These are phyloP conservation scores for Botrytis fabae DNA, from an alignment of 2,329 filamentous ascomycete species.

Conservation along the genomic window DNA sequence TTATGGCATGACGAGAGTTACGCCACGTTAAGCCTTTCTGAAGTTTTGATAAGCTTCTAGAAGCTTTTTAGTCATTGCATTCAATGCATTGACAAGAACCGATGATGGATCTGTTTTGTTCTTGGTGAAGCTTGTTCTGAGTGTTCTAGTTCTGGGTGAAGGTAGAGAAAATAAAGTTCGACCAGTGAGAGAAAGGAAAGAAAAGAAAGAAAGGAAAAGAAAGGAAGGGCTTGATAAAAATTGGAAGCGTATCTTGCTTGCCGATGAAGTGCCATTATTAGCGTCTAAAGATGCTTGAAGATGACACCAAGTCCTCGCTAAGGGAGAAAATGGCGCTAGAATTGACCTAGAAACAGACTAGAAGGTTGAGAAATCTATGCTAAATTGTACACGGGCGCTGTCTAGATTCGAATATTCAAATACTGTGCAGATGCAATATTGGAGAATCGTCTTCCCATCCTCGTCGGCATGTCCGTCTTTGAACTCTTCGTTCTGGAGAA, in stretches of 20 bases:
- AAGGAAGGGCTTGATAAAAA: neutral
- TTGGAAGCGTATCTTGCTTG: neutral
- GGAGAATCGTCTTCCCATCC: neutral
- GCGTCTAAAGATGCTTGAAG: neutral
- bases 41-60: constrained; percentile 3
- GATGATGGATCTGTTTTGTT: neutral
- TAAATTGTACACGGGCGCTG: neutral
- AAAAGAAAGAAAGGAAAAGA: neutral
- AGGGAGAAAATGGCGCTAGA: neutral
- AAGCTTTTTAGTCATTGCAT: neutral
- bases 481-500: neutral
- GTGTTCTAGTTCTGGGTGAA: neutral
- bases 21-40: neutral
- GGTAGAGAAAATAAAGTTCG: neutral
- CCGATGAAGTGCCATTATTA: neutral
- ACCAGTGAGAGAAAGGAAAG: neutral
- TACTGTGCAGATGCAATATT: neutral
- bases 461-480: neutral
- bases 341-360: neutral
- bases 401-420: neutral
- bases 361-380: neutral
- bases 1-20: neutral
- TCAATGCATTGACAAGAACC: neutral
- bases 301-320: neutral
- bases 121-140: neutral